These are phyloP conservation scores for Alternaria gansuensis DNA, from an alignment of 2,329 filamentous ascomycete species.

Conservation along the genomic window DNA sequence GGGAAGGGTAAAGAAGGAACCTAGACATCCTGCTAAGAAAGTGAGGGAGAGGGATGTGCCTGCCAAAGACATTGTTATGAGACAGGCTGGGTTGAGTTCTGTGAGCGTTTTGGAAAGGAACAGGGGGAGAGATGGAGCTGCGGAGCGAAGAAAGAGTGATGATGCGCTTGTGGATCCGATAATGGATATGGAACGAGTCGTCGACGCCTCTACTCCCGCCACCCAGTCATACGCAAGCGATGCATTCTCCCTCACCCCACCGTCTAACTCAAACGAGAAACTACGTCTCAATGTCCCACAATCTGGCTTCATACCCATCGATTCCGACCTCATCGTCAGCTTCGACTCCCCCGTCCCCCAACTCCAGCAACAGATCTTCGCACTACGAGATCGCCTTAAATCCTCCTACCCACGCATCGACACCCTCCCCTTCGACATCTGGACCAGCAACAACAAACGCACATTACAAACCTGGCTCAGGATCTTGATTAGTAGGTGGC, in stretches of 20 bases:
- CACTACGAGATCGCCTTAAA: conserved; percentile 33
- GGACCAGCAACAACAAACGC: conserved; percentile 29
- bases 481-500: conserved; percentile 37
- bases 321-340: conserved; percentile 30
- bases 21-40: background rate
- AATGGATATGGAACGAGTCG: background rate
- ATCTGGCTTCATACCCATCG: conserved; percentile 26
- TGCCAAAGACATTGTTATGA: background rate
- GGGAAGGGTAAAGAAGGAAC: background rate
- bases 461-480: conserved; percentile 42
- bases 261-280: conserved; percentile 10
- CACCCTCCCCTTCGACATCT: conserved; percentile 38
- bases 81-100: background rate
- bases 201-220: background rate
- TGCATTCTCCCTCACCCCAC: background rate
- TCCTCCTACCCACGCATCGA: conserved; percentile 40
- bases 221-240: background rate
- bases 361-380: conserved; percentile 35
- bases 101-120: background rate
- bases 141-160: background rate
- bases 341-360: conserved; percentile 22
- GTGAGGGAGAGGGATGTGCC: background rate
- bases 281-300: conserved; percentile 26
- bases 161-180: background rate
- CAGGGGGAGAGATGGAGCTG: background rate